Conservation (phyloP, 768 basidiomycete species). For the Boletus coccyginus region DNA sequence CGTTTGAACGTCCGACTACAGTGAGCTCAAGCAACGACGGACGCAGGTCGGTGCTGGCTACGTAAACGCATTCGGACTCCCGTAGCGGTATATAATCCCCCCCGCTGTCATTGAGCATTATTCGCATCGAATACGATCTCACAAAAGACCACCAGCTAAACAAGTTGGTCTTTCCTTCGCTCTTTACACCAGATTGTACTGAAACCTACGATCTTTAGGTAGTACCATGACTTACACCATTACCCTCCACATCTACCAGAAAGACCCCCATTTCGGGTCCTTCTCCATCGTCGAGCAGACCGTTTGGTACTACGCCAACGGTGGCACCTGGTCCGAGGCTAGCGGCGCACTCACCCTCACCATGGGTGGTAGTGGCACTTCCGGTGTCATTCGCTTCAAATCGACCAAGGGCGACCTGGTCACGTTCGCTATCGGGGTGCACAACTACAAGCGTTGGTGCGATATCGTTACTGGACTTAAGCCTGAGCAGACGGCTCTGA, state of each 20-base stretch:
- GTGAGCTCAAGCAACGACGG: not conserved
- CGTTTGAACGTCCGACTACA: not conserved
- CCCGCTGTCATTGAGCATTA: not conserved
- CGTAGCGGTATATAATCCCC: slow-evolving; percentile 2
- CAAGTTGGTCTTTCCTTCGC: not conserved
- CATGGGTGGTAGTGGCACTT: slow-evolving; percentile 40
- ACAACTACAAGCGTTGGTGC: slow-evolving; percentile 40
- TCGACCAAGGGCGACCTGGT: slow-evolving; percentile 30
- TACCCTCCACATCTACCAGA: not conserved
- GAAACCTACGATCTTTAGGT: not conserved
- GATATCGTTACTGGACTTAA: slow-evolving; percentile 36
- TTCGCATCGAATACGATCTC: not conserved
- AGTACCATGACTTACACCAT: slow-evolving; percentile 11
- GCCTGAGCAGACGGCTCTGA: slow-evolving; percentile 15
- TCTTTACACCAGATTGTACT: not conserved
- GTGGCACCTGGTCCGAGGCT: slow-evolving; percentile 30
- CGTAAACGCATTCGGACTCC: not conserved
- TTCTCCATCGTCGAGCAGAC: slow-evolving; percentile 5
- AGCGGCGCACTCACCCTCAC: slow-evolving; percentile 25
- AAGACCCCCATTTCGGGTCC: not conserved
- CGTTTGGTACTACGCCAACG: slow-evolving; percentile 2
- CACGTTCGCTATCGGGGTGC: slow-evolving; percentile 36
- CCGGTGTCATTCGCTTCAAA: slow-evolving; percentile 35
- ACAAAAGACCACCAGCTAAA: too few relatives aligned
- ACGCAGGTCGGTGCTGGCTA: not conserved